A percentile compares a stretch with the other conserved stretches of the same genome.
Evolutionary conservation across 1,284 basidiomycete species (phyloP).

Genomic region (Fomitopsis palustris): DNA sequence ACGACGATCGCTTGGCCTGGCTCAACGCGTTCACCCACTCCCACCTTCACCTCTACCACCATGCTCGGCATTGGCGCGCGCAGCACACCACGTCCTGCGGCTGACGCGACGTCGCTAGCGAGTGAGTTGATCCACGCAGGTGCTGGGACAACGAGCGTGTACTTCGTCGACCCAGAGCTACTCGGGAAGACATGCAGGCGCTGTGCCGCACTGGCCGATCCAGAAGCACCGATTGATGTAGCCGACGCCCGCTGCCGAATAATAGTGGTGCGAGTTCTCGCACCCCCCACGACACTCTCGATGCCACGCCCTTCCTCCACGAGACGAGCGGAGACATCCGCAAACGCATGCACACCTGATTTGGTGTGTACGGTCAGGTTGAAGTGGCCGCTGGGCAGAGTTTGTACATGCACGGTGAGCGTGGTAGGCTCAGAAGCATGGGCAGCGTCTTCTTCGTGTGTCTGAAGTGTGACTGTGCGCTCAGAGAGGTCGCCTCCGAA

Average conservation of each 20-base stretch:
- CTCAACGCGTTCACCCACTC: constrained; percentile 73
- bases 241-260: constrained; percentile 64
- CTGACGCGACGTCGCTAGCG: constrained; percentile 46
- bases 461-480: constrained; percentile 54
- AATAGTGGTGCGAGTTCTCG: constrained; percentile 54
- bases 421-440: constrained; percentile 25
- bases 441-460: constrained; percentile 37
- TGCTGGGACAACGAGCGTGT: constrained; percentile 56
- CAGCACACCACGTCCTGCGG: constrained; percentile 50
- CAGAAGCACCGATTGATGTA: constrained; percentile 42
- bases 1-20: constrained; percentile 80
- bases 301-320: constrained; percentile 37
- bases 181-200: constrained; percentile 67
- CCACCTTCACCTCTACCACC: constrained; percentile 82
- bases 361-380: constrained; percentile 48
- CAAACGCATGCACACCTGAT: constrained; percentile 37
- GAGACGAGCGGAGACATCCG: constrained; percentile 50
- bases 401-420: constrained; percentile 44
- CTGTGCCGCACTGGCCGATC: constrained; percentile 53
- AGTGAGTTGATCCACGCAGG: constrained; percentile 67
- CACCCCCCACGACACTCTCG: constrained; percentile 45
- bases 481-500: constrained; percentile 74
- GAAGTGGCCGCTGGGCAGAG: constrained; percentile 41
- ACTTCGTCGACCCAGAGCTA: constrained; percentile 42
- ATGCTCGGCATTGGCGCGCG: constrained; percentile 88